Base-by-base conservation (phyloP, 345 rosid species). In the Salix arbutifolia region DNA sequence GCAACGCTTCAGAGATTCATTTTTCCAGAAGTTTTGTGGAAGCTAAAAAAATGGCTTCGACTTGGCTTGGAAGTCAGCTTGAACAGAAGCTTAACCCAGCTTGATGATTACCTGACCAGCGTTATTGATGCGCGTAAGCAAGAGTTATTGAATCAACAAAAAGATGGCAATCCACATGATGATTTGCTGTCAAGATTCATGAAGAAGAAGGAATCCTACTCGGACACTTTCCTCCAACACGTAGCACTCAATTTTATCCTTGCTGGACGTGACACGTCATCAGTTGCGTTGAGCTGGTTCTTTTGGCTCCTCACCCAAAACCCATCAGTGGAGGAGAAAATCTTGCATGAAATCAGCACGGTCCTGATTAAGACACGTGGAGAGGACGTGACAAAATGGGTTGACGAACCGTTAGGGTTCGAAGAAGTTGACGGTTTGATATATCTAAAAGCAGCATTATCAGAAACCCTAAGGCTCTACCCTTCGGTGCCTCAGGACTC, bases 251-350 rank as follows among this genome's bases (percentile, higher is more conserved):
- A 90, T 72, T 95, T 95, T 88, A 91, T 95, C 86, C 88, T 95
- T 50, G 99, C 99, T 42, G 99, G 99, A 38, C 93, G 99, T 21
- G 98, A 95, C 91, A 95, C 99, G 81, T 93, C 98, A 74, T 89
- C 98, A 0, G 99, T 91, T 4, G 98, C 99, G 21, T 72, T 95
- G 30, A 78, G 91, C 88, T 96, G 99, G 99, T 96, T 96, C 84
- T 96, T 96, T 80, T 91, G 96, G 94, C 58, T 92, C 74, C 72
- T 92, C 72, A 87, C 78, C 30, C 89, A 90, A 50, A 85, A 93
- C 56, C 91, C 96, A 0, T 52, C 58, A 0, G 86, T 90, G 6
- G 99, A 96, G 81, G 92, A 88, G 26, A 91, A 90, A 75, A 87
- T 96, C 86, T 67, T 96, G 23, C 72, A 73, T 10, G 99, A 96